Evolutionary conservation across 2,329 filamentous ascomycete genomes (phyloP), one percentile per base, ranked within the genome.

Genomic region (Paecilomyces fulvus): DNA sequence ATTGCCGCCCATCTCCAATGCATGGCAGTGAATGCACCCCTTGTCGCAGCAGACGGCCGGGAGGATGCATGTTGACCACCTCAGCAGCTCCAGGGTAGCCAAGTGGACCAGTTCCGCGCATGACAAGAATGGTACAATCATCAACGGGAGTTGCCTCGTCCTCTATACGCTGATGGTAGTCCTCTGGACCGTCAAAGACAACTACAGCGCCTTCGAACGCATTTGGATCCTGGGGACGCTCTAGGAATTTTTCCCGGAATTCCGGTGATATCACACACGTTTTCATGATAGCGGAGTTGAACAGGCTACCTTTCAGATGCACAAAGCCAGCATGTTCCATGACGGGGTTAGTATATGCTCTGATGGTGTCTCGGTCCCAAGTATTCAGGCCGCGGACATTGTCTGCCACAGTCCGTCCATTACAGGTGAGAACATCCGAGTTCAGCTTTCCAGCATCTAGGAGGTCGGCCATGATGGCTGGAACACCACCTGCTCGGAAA

Each of bases 1-100:
- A 81, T 62, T 82, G 80, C 51, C 80, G 69, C 1, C 80, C 80
- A 61, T 83, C 80, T 6, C 80, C 80, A 57, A 83, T 78, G 56
- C 78, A 80, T 7, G 76, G 75, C 51, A 82, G 65, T 50, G 77
- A 70, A 59, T 72, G 64, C 57, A 81, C 65, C 53, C 80, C 76
- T 62, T 77, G 64, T 58, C 72, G 73, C 49, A 80, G 61, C 3
- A 80, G 69, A 53, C 72, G 68, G 25, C 68, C 71, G 1, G 78
- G 78, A 25, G 77, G 74, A 53, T 77, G 76, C 77, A 80, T 80
- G 64, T 80, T 80, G 56, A 80, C 78, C 20, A 80, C 78, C 59
- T 80, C 77, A 2, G 78, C 77, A 0, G 78, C 76, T 11, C 77
- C 78, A 0, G 78, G 78, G 59, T 79, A 80, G 0, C 78, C 78